Conservation (phyloP, 2,329 filamentous ascomycete genomes). For the Xylaria sp. region DNA sequence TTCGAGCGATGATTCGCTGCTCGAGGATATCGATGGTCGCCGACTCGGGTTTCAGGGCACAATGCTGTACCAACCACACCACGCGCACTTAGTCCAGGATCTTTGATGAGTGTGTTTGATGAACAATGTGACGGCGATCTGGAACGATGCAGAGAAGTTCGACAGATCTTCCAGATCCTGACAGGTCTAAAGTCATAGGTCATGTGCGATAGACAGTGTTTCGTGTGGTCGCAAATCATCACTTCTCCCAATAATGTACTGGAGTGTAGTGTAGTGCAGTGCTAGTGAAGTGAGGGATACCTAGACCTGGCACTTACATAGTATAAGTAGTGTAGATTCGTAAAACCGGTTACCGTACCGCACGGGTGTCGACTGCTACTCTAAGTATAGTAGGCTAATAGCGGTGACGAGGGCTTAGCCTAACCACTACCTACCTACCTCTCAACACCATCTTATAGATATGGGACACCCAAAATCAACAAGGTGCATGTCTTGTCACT, state of each 20-base stretch:
- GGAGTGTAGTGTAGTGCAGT: neutral
- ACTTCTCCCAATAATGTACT: neutral
- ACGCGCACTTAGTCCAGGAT: constrained; percentile 25
- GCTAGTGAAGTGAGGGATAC: neutral
- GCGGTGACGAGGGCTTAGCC: constrained; percentile 20
- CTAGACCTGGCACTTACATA: too few species aligned
- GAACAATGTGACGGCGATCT: constrained; percentile 40
- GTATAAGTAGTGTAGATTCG: too few species aligned
- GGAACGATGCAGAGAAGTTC: constrained; percentile 41
- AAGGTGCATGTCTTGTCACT: constrained; percentile 14
- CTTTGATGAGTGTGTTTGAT: constrained; percentile 31
- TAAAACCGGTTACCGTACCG: neutral
- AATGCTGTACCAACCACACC: constrained; percentile 34
- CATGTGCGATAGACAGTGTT: constrained; percentile 30
- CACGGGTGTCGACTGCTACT: neutral
- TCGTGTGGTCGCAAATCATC: constrained; percentile 33
- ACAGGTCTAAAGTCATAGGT: constrained; percentile 26
- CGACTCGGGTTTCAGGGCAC: constrained; percentile 42
- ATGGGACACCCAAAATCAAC: neutral
- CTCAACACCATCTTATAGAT: neutral
- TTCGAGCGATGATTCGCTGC: constrained; percentile 23
- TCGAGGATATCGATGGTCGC: constrained; percentile 28
- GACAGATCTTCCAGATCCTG: constrained; percentile 38
- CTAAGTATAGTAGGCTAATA: constrained; percentile 6
- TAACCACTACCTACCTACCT: neutral